Evolutionary conservation across 164 flowering plant species (phyloP).

Genomic region (Cinnamomum chago): DNA sequence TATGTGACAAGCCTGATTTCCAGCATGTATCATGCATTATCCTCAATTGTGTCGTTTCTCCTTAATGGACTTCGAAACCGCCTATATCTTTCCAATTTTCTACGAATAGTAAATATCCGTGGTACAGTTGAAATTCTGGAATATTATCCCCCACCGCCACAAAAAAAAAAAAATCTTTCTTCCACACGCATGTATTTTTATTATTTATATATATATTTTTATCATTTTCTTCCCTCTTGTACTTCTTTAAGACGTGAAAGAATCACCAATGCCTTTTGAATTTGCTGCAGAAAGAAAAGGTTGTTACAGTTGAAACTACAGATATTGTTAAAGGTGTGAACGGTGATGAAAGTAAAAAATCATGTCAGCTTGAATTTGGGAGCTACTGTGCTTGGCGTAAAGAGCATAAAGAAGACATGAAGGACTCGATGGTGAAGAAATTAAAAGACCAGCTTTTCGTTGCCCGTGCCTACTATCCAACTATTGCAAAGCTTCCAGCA

Average conservation of each 20-base stretch:
- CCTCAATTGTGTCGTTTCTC: too few relatives aligned
- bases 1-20: too few relatives aligned
- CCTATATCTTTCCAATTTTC: too few relatives aligned
- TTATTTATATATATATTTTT: neutral
- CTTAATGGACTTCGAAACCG: too few relatives aligned
- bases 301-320: slow-evolving; percentile 10
- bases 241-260: neutral
- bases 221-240: neutral
- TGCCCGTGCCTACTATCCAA: slow-evolving; percentile 91
- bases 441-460: slow-evolving; percentile 88
- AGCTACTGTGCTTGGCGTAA: slow-evolving; percentile 90
- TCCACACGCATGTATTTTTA: too few relatives aligned
- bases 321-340: slow-evolving; percentile 16
- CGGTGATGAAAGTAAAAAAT: slow-evolving; percentile 39
- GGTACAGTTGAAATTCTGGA: too few relatives aligned
- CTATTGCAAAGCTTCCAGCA: slow-evolving; percentile 77
- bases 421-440: slow-evolving; percentile 70
- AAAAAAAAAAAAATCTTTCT: too few relatives aligned
- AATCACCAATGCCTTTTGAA: neutral
- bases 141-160: too few relatives aligned
- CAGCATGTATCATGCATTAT: too few relatives aligned
- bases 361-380: slow-evolving; percentile 76
- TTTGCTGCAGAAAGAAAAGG: slow-evolving; percentile 25
- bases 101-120: too few relatives aligned
- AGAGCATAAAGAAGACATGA: slow-evolving; percentile 70